Base-by-base conservation (phyloP, 2,329 filamentous ascomycete species). In the Bipolaris oryzae region DNA sequence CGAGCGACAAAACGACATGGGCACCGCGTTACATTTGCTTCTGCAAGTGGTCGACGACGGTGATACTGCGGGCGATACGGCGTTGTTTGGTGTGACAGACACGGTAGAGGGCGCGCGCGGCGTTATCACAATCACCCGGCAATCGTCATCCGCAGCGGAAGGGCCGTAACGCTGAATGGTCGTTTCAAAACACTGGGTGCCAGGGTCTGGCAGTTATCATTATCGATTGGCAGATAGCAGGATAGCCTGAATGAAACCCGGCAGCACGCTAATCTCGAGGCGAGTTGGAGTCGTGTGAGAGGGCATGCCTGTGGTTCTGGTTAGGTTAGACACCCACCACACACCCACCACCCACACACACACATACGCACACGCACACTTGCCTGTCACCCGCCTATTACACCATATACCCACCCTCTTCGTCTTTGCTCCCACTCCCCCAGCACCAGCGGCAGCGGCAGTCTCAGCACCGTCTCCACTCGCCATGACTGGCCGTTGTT, bases 191-290 rank as follows among this genome's bases (percentile, higher is more conserved):
- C 72, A 64, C 61, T 64, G 60, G 59, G 60, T 58, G 20, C 25
- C 70, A 70, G 69, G 69, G 67, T 62, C 63, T 41, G 68, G 57
- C 64, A 72, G 69, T 48, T 75, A 75, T 73, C 73, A 70, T 65
- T 53, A 75, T 75, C 73, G 73, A 75, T 75, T 75, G 73, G 73
- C 66, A 66, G 54, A 57, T 57, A 56, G 43, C 67, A 47, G 51
- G 72, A 70, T 74, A 73, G 70, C 70, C 70, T 71, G 66, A 66
- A 57, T 55, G 50, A 55, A 58, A 16, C 59, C 61, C 54, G 53
- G 66, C 38, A 23, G 54, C 52, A 66, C 67, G 56, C 57, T 67
- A 65, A 66, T 63, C 57, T 53, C 47, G 55, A 53, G 57, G 59
- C 60, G 60, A 53, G 57, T 55, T 53, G 49, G 54, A 53, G 48